Conservation (phyloP, 805 yeast species). For the Ogataea pignaliae region DNA sequence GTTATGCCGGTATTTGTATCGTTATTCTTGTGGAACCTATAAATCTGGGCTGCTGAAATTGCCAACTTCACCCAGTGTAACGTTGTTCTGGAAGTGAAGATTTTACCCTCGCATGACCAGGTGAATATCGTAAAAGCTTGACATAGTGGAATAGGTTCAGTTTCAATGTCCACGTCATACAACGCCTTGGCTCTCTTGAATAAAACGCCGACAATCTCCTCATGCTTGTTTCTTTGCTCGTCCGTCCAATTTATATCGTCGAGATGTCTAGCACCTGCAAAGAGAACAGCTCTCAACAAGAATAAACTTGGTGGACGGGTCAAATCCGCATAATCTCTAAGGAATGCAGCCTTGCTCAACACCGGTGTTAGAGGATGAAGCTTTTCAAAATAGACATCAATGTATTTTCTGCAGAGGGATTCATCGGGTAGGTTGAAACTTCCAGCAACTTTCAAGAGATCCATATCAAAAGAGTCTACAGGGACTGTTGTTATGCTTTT, state of each 20-base stretch:
- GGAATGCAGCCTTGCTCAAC: constrained; percentile 5
- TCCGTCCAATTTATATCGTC: constrained; percentile 51
- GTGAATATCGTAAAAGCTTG: constrained; percentile 38
- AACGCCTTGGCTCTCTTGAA: constrained; percentile 52
- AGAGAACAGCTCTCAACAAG: constrained; percentile 56
- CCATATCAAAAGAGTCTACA: constrained; percentile 7
- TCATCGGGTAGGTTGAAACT: constrained; percentile 64
- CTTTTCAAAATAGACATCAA: constrained; percentile 55
- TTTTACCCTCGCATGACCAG: constrained; percentile 1
- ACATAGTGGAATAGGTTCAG: constrained; percentile 53
- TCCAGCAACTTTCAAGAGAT: constrained; percentile 63
- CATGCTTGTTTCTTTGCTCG: constrained; percentile 38
- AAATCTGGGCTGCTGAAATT: constrained; percentile 62
- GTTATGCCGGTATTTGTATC: background rate
- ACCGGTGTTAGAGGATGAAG: constrained; percentile 4
- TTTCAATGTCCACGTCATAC: constrained; percentile 62
- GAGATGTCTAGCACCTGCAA: constrained; percentile 62
- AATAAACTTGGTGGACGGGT: constrained; percentile 54
- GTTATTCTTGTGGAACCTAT: constrained; percentile 55
- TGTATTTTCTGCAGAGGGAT: constrained; percentile 57
- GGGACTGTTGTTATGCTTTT: background rate
- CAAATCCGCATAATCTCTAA: constrained; percentile 35
- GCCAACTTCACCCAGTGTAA: constrained; percentile 43
- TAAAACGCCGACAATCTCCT: constrained; percentile 32
- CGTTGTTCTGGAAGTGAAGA: background rate